Base-by-base conservation (phyloP, 352 stramenopile species). In the Aphanomyces cochlioides region DNA sequence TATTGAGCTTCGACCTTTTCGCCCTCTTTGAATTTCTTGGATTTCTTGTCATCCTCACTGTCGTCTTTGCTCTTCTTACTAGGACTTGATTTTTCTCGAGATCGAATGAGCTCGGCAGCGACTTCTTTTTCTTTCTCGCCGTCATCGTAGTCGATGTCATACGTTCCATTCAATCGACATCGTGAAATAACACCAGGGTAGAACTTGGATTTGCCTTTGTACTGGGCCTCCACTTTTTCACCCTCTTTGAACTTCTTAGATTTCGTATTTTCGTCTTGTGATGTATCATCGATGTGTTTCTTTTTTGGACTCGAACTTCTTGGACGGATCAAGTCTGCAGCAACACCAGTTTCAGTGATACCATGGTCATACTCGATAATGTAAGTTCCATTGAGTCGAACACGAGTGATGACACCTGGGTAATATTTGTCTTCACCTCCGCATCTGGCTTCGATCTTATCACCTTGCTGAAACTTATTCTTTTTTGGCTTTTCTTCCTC, bases 91-190 rank as follows among this genome's bases (percentile, higher is more conserved):
- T 68, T 72, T 61, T 75, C 76, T 28, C 40, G 40, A 47, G 71
- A 68, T 21, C 71, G 75, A 72, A 89, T 90, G 0, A 74, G 72
- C 7, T 78, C 73, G 38, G 21, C 65, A 5, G 72, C 40, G 0
- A 90, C 77, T 73, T 77, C 68, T n/a, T 69, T 85, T 47, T 90
- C 83, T 47, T 78, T 79, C 45, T 92, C 84, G 19, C 88, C 86
- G 57, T 96, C 87, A 43, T 95, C 82, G 69, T 92, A 94, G 54
- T 85, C 75, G 58, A 83, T 79, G 57, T 90, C 79, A 56, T 87
- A 95, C 1, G 82, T 92, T 0, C 84, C 84, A 64, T 94, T 84
- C 50, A 77, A 65, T 41, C 84, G 75, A 1, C 80, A 80, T 10
- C 77, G 72, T 5, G 76, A 73, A 39, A 97, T 91, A 7, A 74